A percentile compares a stretch with the other conserved stretches of the same genome.
These are phyloP conservation scores for Petasospora fabianii DNA, from an alignment of 1,139 yeast genomes.

Conservation along the genomic window DNA sequence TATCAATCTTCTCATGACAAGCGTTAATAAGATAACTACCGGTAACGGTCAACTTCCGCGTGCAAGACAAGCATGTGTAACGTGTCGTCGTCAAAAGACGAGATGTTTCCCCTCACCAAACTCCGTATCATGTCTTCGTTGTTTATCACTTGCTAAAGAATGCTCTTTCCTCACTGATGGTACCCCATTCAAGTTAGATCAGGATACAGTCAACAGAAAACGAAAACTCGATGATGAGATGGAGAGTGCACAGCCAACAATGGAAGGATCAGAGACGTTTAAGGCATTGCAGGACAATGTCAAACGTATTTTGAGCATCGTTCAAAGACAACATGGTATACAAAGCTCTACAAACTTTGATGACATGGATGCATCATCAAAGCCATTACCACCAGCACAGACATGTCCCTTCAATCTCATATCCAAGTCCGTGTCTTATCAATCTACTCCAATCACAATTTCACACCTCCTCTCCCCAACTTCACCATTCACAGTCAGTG, in stretches of 20 bases:
- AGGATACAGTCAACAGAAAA: conserved; percentile 11
- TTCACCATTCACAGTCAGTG: conserved; percentile 14
- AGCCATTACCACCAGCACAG: conserved; percentile 16
- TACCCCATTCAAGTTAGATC: conserved; percentile 11
- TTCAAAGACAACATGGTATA: conserved; percentile 14
- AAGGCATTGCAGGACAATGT: conserved; percentile 14
- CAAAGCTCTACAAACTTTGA: conserved; percentile 3
- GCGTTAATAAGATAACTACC: too few species aligned
- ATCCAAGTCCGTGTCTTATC: conserved; percentile 16
- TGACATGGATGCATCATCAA: conserved; percentile 9
- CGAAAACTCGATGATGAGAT: conserved; percentile 13
- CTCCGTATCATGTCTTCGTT: conserved; percentile 27
- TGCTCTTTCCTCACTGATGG: conserved; percentile 28
- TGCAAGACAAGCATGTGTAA: conserved; percentile 29
- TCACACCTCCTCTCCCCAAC: conserved; percentile 23
- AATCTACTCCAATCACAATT: conserved; percentile 20
- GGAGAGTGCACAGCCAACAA: conserved; percentile 11
- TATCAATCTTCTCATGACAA: too few species aligned
- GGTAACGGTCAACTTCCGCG: conserved; percentile 19
- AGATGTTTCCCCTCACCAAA: conserved; percentile 27
- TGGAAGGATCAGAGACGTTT: conserved; percentile 14
- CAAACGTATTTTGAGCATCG: conserved; percentile 11
- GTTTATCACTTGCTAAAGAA: conserved; percentile 28
- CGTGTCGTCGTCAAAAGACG: conserved; percentile 31
- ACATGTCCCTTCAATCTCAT: conserved; percentile 23